Base-by-base conservation (phyloP, 2,329 filamentous ascomycete species). In the Clonostachys rhizophaga region DNA sequence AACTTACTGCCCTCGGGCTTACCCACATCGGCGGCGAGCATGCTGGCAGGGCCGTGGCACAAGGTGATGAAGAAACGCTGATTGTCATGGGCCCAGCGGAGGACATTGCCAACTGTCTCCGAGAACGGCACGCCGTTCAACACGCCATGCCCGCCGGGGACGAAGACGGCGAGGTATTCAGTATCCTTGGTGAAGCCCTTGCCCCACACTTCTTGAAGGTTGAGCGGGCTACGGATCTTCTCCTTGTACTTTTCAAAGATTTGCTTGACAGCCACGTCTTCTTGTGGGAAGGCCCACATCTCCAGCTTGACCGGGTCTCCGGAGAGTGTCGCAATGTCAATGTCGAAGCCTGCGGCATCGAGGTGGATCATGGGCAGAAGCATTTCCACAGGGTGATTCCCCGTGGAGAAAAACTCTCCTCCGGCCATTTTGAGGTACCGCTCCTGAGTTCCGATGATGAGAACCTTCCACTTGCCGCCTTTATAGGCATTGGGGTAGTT, bases 241-340 rank as follows among this genome's bases (percentile, higher is more conserved):
- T 51, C 16, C 44, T 49, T 47, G 50, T 52, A 54, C 43, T 52
- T 33, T 6, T 42, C 39, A 40, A 34, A 47, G 12, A 47, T 47
- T 2, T 11, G 11, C 45, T 47, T 47, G 37, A 47, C 45, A 14
- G 45, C 45, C 12, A 6, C 30, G 33, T 47, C 45, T 20, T 47
- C 45, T 30, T 42, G 12, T 11, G 45, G 45, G 45, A 47, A 47
- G 4, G 53, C 53, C 53, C 53, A 55, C 50, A 55, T 52, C 41
- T 55, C 53, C 17, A 55, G 47, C 47, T 55, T 55, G 50, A 55
- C 53, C 16, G 53, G 53, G 33, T 52, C 52, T 40, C 53, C 53
- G 2, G 52, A 51, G 16, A 54, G 30, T 20, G 53, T 55, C 24
- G 53, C 52, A 9, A 54, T 44, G 45, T 54, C 52, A 33, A 54